Conservation (phyloP, 768 basidiomycete genomes). For the Mycena polygramma region DNA sequence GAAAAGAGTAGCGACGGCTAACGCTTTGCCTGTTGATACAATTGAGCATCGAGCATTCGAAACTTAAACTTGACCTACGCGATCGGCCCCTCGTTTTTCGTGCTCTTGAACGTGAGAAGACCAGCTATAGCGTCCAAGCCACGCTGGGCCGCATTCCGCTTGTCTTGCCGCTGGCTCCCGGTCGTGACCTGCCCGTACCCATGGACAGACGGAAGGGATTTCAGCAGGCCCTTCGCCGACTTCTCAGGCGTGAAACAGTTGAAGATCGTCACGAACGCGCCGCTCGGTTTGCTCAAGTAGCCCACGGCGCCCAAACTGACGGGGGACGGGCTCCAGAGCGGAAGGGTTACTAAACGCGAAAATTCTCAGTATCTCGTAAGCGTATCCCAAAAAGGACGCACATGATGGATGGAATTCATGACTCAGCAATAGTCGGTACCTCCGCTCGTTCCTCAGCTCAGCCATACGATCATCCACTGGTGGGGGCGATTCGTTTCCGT, state of each 20-base stretch:
- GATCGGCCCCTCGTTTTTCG: slow-evolving; percentile 47
- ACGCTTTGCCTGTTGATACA: slow-evolving; percentile 50
- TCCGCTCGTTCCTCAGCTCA: slow-evolving; percentile 69
- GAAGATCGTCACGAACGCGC: slow-evolving; percentile 79
- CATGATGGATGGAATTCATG: slow-evolving; percentile 80
- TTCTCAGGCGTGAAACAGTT: slow-evolving; percentile 72
- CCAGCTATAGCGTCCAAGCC: slow-evolving; percentile 69
- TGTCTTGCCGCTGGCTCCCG: slow-evolving; percentile 66
- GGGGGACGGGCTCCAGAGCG: slow-evolving; percentile 77
- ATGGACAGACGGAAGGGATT: slow-evolving; percentile 67
- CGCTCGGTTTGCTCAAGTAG: slow-evolving; percentile 76
- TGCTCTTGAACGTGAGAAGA: slow-evolving; percentile 59
- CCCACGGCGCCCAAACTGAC: slow-evolving; percentile 82
- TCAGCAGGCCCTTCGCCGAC: slow-evolving; percentile 57
- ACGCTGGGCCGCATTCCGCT: slow-evolving; percentile 69
- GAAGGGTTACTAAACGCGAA: slow-evolving; percentile 64
- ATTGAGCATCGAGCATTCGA: slow-evolving; percentile 3
- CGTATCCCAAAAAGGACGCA: slow-evolving; percentile 50
- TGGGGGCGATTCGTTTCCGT: slow-evolving; percentile 56
- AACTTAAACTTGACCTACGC: slow-evolving; percentile 50
- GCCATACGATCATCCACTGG: slow-evolving; percentile 53
- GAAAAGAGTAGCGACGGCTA: slow-evolving; percentile 59
- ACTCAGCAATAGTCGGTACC: slow-evolving; percentile 74
- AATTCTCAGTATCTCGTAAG: slow-evolving; percentile 14
- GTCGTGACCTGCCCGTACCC: slow-evolving; percentile 72